phyloP scores from a whole-genome alignment of 2,329 filamentous ascomycete species.

The Alternaria postmessia region DNA sequence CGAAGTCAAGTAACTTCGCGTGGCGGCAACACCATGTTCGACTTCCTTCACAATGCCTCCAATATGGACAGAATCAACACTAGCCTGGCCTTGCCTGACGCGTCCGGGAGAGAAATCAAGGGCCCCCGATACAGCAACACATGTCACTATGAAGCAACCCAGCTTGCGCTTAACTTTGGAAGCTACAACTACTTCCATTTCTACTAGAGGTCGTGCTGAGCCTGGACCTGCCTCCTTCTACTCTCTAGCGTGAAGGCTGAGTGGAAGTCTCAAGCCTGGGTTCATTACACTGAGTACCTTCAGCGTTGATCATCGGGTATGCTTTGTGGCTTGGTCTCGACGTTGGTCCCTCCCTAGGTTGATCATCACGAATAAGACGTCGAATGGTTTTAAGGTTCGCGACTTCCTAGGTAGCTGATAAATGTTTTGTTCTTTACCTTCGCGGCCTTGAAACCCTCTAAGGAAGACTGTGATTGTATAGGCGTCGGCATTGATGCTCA shows the following conservation, averaged over 20 bases:
- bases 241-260: no score
- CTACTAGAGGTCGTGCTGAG: neutral
- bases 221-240: no score
- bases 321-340: neutral
- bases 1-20: no score
- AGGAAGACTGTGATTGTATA: neutral
- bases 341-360: neutral
- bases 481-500: neutral
- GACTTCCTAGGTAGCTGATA: neutral
- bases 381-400: neutral
- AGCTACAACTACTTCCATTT: neutral
- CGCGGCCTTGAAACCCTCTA: neutral
- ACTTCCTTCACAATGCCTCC: neutral
- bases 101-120: neutral
- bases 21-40: no score
- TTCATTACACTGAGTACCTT: neutral
- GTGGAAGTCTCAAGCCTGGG: no score
- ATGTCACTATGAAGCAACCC: neutral
- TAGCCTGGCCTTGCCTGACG: neutral
- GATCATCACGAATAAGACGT: neutral
- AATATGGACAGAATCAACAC: neutral
- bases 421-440: neutral
- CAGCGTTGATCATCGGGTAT: neutral
- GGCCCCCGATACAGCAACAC: neutral
- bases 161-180: neutral